Base-by-base conservation (phyloP, 495 filamentous ascomycete species). In the Glarea lozoyensis region DNA sequence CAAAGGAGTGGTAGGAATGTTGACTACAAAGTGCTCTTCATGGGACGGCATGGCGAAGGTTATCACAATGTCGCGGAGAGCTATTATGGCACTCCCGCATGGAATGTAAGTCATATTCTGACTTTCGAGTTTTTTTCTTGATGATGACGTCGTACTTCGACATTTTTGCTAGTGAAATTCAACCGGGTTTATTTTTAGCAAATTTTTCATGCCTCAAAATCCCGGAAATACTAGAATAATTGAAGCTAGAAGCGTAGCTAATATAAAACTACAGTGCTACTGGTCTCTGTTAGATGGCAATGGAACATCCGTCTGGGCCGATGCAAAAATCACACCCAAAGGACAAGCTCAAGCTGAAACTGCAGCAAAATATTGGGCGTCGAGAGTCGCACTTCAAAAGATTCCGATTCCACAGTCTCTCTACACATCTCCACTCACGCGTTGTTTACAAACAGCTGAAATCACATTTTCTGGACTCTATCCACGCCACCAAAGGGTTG, bases 271-370 rank as follows among this genome's bases (percentile, higher is more conserved):
- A n/a, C n/a, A 54, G 52, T 85, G 81, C 62, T 79, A 87, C 64
- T 90, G 80, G 76, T 76, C 81, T 34, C 65, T 73, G 37, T 67
- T 79, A 0, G 67, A 81, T 41, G 84, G 84, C 48, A 86, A 92
- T 56, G 66, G 60, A 32, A 80, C 73, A 1, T 60, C 64, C 5
- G 70, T 58, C 51, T 92, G 86, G 86, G 60, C 63, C 20, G 86
- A 93, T 52, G 78, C 86, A 6, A 58, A 71, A 12, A 68, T 93
- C 29, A 86, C 81, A 1, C 37, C 59, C 1, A 59, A 52, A 22
- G 86, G 86, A 13, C 60, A 71, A 31, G 37, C 37, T 1, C 82
- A 90, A 63, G 86, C 86, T 24, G 52, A 66, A 10, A 63, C 58
- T 5, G 78, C 79, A 10, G 68, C 81, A 44, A 43, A 45, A 11